Evolutionary conservation across 371 early-diverging fungal species (phyloP), one percentile per base, ranked within the genome.

Genomic region (Circinella umbellata): DNA sequence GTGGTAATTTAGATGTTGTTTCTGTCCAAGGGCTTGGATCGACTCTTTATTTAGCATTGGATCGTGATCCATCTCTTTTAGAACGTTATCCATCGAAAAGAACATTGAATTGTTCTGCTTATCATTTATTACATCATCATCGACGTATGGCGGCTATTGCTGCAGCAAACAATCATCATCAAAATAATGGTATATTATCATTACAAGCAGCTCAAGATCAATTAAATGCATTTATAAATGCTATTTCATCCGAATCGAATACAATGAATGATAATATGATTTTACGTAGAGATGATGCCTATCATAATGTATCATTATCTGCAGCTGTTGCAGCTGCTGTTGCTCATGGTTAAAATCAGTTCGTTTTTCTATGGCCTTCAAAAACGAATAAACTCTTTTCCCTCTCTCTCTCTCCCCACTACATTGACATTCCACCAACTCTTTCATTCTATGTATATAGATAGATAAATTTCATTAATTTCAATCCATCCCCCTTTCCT

Each of bases 1-100:
- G 93, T 37, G 94, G 94, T 27, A 91, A 93, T 60, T 75, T 93
- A 27, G 87, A 88, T 38, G 73, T 88, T 17, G 86, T 92, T 3
- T 90, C 91, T 1, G 89, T 91, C 78, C 91, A 93, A 49, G 92
- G 92, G 7, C 83, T 90, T 53, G 94, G 94, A 6, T 88, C 93
- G 3, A 92, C 92, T 57, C 80, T 89, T 36, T 93, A 90, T 63
- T 76, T 93, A n/a, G 89, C 91, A 35, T 70, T 93, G 54, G 89
- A 86, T 68, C 88, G 91, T 9, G 83, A 87, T 54, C 76, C 82
- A 36, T 69, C 79, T 57, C 70, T 85, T 42, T 64, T 81, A 64
- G 89, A 89, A 68, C 83, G 85, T 35, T 86, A 86, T 65, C 87
- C 87, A 15, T 60, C 76, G n/a, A 37, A 73, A 53, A 39, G 72